phyloP scores from a whole-genome alignment of 768 basidiomycete genomes.

The Calocybe gangraenosa region DNA sequence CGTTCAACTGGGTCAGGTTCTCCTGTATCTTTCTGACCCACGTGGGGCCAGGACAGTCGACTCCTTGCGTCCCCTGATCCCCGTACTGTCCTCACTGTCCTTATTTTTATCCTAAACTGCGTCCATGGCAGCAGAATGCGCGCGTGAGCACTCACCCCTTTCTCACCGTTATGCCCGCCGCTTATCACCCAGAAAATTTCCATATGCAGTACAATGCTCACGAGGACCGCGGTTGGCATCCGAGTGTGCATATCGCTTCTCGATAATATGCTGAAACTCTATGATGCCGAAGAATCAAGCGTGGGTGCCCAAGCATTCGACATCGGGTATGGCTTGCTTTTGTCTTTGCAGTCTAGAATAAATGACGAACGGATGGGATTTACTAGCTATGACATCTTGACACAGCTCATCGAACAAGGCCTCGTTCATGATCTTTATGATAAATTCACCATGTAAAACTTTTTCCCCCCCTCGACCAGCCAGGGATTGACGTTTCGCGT shows the following conservation, averaged over 20 bases:
- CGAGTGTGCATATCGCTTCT: slow-evolving; percentile 67
- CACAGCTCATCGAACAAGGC: slow-evolving; percentile 56
- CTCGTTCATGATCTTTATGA: slow-evolving; percentile 57
- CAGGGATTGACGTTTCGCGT: background rate
- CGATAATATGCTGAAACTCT: slow-evolving; percentile 66
- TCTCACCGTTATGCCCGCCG: slow-evolving; percentile 5
- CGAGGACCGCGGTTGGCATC: slow-evolving; percentile 49
- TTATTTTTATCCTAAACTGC: slow-evolving; percentile 74
- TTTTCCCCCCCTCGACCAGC: too few species aligned
- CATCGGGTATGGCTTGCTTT: slow-evolving; percentile 51
- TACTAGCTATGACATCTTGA: slow-evolving; percentile 62
- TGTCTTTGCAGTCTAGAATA: slow-evolving; percentile 1
- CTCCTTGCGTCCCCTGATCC: slow-evolving; percentile 62
- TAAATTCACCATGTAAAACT: slow-evolving; percentile 55
- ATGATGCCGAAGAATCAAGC: slow-evolving; percentile 62
- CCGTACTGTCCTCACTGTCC: slow-evolving; percentile 52
- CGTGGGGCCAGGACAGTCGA: slow-evolving; percentile 36
- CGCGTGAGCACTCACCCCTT: slow-evolving; percentile 39
- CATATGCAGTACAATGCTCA: slow-evolving; percentile 45
- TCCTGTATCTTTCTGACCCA: slow-evolving; percentile 13
- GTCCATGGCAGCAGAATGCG: slow-evolving; percentile 51
- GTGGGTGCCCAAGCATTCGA: slow-evolving; percentile 71
- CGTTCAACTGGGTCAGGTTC: slow-evolving; percentile 4
- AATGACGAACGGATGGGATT: background rate
- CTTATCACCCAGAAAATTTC: slow-evolving; percentile 9